Base-by-base conservation (phyloP, 208 protist species). In the Trypanosoma theileri region DNA sequence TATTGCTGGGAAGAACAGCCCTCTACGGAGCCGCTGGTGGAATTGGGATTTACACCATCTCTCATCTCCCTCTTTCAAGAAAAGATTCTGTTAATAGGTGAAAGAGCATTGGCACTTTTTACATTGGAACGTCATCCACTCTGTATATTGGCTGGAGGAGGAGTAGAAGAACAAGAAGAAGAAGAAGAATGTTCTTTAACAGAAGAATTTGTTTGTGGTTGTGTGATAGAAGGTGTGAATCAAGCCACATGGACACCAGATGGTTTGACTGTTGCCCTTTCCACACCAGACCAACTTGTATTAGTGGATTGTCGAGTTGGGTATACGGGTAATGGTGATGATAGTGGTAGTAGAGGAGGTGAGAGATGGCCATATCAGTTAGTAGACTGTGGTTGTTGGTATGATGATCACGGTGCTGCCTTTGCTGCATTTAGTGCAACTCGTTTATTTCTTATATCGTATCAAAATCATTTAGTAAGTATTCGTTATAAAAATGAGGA, bases 401-500 rank as follows among this genome's bases (percentile, higher is more conserved):
- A 77, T 66, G 69, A 71, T 14, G 54, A 70, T 12, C 28, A 22
- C 21, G 66, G 57, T 59, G 66, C 64, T 26, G 54, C 44, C 42
- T 75, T 70, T 53, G 57, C 52, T 65, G 66, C 62, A 70, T 81
- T 69, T 58, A 54, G 55, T 69, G 64, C 69, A 21, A 72, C 53
- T 42, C 57, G 58, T 45, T 56, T 86, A 14, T 75, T 81, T 69
- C 52, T 79, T 12, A 35, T 82, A 7, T 80, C 77, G 0, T 22
- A 11, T 0, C 44, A 40, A 11, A 81, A 75, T 44, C 85, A 91
- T 66, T 68, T 91, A 0, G 73, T 91, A 17, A 66, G 66, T 16
- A 58, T 78, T 2, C 42, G 41, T 13, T 75, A 78, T 24, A 70
- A 69, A 17, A 51, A 54, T 19, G 11, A 35, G 14, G 31, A 35